A percentile compares a stretch with the other conserved stretches of the same genome.
Evolutionary conservation across 1,284 basidiomycete species (phyloP).

Genomic region (Trametes pubescens): DNA sequence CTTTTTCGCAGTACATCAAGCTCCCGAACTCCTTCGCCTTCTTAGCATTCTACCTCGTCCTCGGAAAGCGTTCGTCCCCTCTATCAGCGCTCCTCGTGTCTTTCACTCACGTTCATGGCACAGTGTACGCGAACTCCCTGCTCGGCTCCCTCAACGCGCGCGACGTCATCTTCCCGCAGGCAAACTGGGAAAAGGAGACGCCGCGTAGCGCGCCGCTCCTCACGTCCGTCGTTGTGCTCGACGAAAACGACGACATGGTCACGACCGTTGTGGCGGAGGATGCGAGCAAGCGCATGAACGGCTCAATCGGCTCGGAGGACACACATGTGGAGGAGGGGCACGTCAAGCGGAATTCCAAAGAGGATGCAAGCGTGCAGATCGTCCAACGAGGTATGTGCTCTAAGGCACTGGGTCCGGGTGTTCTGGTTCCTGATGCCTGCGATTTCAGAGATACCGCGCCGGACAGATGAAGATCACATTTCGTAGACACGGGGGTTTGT

Average conservation of each 20-base stretch:
- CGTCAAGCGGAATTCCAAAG: no score
- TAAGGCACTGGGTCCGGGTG: no score
- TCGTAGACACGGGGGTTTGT: no score
- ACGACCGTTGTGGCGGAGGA: background rate
- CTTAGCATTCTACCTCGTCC: constrained; percentile 12
- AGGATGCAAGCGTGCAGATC: no score
- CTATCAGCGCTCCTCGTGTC: background rate
- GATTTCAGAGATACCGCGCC: no score
- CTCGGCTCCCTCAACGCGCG: constrained; percentile 15
- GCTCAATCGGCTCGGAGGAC: background rate
- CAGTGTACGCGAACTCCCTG: constrained; percentile 16
- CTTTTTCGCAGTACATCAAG: background rate
- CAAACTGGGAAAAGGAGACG: background rate
- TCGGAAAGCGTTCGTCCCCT: constrained; percentile 4
- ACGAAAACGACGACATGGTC: background rate
- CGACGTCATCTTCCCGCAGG: constrained; percentile 13
- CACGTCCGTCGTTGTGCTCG: constrained; percentile 13
- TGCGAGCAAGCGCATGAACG: background rate
- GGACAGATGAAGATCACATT: no score
- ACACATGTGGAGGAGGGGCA: background rate
- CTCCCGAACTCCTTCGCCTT: constrained; percentile 8
- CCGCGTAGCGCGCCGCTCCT: constrained; percentile 1
- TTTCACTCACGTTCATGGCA: background rate
- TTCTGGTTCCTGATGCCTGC: no score
- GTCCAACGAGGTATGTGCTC: no score